Conservation (phyloP, 805 yeast genomes). For the Kuraishia ogatae region DNA sequence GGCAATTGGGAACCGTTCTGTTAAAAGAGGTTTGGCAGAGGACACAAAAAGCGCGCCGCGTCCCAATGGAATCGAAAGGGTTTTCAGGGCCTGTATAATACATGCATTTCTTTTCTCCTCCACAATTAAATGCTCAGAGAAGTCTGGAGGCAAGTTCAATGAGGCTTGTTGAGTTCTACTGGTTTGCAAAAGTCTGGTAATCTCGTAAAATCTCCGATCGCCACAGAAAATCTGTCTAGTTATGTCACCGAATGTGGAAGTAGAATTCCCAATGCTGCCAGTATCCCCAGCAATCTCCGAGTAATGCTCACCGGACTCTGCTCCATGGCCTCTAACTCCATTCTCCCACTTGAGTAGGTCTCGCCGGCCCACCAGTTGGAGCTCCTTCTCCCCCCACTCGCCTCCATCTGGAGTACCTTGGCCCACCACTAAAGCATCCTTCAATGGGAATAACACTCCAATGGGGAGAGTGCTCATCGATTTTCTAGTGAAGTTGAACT, state of each 20-base stretch:
- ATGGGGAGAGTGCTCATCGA: constrained; percentile 65
- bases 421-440: constrained; percentile 44
- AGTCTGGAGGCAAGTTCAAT: constrained; percentile 26
- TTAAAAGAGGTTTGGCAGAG: constrained; percentile 66
- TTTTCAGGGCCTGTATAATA: constrained; percentile 54
- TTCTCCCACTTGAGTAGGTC: constrained; percentile 35
- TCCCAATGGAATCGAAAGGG: constrained; percentile 70
- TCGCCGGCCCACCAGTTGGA: constrained; percentile 57
- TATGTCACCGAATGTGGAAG: constrained; percentile 21
- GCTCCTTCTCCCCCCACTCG: constrained; percentile 21
- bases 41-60: constrained; percentile 66
- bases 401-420: constrained; percentile 39
- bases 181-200: constrained; percentile 62
- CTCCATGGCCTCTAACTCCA: background rate
- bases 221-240: constrained; percentile 64
- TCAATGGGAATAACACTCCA: constrained; percentile 62
- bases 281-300: background rate
- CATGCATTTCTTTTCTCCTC: constrained; percentile 50
- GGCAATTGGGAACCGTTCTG: constrained; percentile 79
- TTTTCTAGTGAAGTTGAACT: constrained; percentile 38
- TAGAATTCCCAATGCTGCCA: background rate
- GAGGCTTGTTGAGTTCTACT: constrained; percentile 52
- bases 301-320: background rate
- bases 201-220: constrained; percentile 76
- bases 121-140: constrained; percentile 49